phyloP scores from a whole-genome alignment of 352 stramenopile genomes.

The Pythium vanterpoolii region DNA sequence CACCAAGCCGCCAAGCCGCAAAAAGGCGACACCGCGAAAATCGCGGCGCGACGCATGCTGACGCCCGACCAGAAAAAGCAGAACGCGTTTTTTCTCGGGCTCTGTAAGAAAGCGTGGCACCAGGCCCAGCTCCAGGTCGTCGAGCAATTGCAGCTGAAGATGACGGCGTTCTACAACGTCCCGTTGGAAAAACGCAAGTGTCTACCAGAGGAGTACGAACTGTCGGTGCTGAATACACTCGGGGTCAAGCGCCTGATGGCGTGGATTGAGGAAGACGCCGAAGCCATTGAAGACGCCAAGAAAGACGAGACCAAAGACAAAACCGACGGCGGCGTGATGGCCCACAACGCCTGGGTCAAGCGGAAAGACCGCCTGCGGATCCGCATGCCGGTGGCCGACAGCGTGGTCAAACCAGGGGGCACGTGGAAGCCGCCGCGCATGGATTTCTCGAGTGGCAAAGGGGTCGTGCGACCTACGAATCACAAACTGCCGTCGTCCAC shows the following conservation, averaged over 20 bases:
- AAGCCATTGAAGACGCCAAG: slow-evolving; percentile 63
- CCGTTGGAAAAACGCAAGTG: slow-evolving; percentile 25
- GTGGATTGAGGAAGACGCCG: slow-evolving; percentile 70
- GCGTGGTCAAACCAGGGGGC: background rate
- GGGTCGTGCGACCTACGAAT: slow-evolving; percentile 54
- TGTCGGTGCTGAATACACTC: slow-evolving; percentile 52
- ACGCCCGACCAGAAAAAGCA: slow-evolving; percentile 75
- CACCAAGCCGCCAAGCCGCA: slow-evolving; percentile 76
- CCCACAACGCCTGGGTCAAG: slow-evolving; percentile 76
- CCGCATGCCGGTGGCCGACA: slow-evolving; percentile 37
- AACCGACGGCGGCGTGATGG: slow-evolving; percentile 59
- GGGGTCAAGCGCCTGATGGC: slow-evolving; percentile 72
- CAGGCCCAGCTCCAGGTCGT: slow-evolving; percentile 67
- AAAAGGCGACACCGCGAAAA: slow-evolving; percentile 84
- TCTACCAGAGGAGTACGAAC: slow-evolving; percentile 41
- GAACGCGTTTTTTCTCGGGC: slow-evolving; percentile 65
- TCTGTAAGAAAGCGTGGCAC: slow-evolving; percentile 77
- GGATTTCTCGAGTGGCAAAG: slow-evolving; percentile 69
- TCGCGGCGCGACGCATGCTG: slow-evolving; percentile 59
- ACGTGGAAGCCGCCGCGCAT: slow-evolving; percentile 48
- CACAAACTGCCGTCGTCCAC: slow-evolving; percentile 63
- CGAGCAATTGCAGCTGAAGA: slow-evolving; percentile 67
- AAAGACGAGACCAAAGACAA: slow-evolving; percentile 76
- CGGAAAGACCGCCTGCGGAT: slow-evolving; percentile 77
- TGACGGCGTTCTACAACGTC: slow-evolving; percentile 29